These are phyloP conservation scores for Aspergillus awamori DNA, from an alignment of 2,329 filamentous ascomycete genomes.

Conservation along the genomic window DNA sequence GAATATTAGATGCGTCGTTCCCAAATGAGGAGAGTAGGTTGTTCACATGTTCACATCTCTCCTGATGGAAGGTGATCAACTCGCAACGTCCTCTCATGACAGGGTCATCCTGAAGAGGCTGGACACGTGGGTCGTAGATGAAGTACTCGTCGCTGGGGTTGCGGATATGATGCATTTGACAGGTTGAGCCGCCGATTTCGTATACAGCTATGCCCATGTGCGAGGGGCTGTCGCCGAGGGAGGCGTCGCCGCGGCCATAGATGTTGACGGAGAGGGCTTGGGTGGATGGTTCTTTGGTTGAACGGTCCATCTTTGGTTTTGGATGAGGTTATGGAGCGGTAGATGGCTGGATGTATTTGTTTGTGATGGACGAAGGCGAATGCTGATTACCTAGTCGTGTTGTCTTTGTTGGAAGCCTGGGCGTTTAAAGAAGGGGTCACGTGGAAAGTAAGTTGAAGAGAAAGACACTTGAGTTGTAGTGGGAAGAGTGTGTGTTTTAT, in stretches of 20 bases:
- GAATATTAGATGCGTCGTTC: constrained; percentile 18
- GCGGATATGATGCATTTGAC: constrained; percentile 28
- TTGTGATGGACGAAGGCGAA: background rate
- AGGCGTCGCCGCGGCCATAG: constrained; percentile 26
- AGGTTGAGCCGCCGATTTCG: constrained; percentile 20
- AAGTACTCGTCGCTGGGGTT: constrained; percentile 22
- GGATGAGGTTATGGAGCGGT: background rate
- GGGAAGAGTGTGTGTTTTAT: no score
- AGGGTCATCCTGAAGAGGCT: constrained; percentile 23
- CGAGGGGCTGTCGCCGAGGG: constrained; percentile 24
- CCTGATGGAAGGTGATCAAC: constrained; percentile 14
- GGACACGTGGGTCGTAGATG: constrained; percentile 25
- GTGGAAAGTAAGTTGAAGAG: background rate
- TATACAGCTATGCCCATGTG: constrained; percentile 26
- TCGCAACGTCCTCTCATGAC: constrained; percentile 26
- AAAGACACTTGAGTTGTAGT: no score
- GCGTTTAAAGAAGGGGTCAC: background rate
- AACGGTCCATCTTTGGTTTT: background rate
- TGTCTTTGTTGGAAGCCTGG: background rate
- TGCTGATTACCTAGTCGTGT: background rate
- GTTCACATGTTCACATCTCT: constrained; percentile 6
- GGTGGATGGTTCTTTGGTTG: background rate
- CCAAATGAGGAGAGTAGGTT: constrained; percentile 17
- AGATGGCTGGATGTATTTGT: background rate
- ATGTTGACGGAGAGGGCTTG: constrained; percentile 23